These are phyloP conservation scores for Quercus engelmannii DNA, from an alignment of 306 rosid species.

Conservation along the genomic window DNA sequence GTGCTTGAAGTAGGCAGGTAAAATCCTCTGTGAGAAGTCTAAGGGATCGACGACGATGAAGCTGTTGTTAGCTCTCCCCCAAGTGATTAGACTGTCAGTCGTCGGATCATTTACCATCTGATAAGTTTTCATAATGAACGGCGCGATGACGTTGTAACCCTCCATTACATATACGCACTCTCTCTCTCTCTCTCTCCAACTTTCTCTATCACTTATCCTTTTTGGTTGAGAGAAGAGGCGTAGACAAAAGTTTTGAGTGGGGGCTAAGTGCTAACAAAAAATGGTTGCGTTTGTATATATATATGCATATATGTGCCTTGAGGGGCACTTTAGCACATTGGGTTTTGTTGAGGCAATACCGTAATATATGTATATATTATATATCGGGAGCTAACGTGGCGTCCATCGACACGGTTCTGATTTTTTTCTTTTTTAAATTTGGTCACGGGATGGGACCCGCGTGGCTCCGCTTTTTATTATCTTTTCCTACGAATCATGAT, in stretches of 20 bases:
- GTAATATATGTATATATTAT: constrained; percentile 26
- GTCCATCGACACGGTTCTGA: neutral
- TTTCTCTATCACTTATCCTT: no score
- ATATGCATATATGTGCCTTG: no score
- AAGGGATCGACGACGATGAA: constrained; percentile 82
- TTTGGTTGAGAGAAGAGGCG: no score
- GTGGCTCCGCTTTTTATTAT: constrained; percentile 13
- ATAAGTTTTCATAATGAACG: constrained; percentile 84
- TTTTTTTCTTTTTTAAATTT: neutral
- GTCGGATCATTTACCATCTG: constrained; percentile 81
- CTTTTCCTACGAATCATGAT: constrained; percentile 44
- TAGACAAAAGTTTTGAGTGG: no score
- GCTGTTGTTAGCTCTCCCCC: constrained; percentile 82
- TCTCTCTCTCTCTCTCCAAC: neutral
- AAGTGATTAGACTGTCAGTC: constrained; percentile 56
- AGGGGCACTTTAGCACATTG: no score
- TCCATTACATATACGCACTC: constrained; percentile 48
- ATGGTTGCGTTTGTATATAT: no score
- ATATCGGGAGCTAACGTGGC: constrained; percentile 39
- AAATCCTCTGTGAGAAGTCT: constrained; percentile 60
- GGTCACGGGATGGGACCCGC: constrained; percentile 32
- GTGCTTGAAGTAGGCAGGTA: constrained; percentile 88
- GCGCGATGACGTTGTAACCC: constrained; percentile 59
- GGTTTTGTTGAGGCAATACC: constrained; percentile 20
- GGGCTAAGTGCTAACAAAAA: no score